Evolutionary conservation across 495 filamentous ascomycete species (phyloP).

Genomic region (Tuber borchii): DNA sequence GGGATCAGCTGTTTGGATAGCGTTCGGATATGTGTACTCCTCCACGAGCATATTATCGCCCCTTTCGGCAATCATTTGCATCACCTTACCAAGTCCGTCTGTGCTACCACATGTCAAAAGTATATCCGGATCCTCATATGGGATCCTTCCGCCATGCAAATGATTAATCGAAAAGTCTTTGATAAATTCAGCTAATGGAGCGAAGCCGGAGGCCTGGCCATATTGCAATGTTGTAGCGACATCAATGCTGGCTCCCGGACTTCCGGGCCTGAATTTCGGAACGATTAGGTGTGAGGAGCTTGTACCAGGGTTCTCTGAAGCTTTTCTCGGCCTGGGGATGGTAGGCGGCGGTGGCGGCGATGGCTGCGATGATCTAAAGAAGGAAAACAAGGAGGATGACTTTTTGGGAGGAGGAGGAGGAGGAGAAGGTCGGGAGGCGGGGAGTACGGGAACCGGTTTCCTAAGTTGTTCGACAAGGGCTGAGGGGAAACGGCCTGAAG

Average conservation of each 20-base stretch:
- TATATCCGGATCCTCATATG: constrained; percentile 68
- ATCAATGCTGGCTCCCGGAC: constrained; percentile 62
- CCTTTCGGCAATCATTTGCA: constrained; percentile 60
- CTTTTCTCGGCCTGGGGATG: not conserved
- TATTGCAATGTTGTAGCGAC: constrained; percentile 79
- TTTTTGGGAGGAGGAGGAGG: not conserved
- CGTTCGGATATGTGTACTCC: constrained; percentile 69
- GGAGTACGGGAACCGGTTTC: constrained; percentile 53
- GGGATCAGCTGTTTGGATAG: constrained; percentile 59
- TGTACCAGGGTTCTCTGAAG: not conserved
- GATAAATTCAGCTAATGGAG: constrained; percentile 65
- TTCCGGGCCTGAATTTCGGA: constrained; percentile 56
- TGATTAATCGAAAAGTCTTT: constrained; percentile 68
- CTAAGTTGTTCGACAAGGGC: constrained; percentile 39
- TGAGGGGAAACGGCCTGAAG: constrained; percentile 59
- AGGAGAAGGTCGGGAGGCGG: constrained; percentile 37
- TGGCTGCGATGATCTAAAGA: constrained; percentile 24
- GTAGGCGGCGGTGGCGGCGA: constrained; percentile 21
- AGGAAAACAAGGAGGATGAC: constrained; percentile 31
- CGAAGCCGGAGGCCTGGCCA: constrained; percentile 68
- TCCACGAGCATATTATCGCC: constrained; percentile 66
- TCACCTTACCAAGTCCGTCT: constrained; percentile 71
- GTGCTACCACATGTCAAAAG: constrained; percentile 72
- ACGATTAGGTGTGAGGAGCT: constrained; percentile 56
- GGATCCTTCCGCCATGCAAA: constrained; percentile 67